phyloP scores from a whole-genome alignment of 148 eudicot genomes.

The Diospyros lotus region DNA sequence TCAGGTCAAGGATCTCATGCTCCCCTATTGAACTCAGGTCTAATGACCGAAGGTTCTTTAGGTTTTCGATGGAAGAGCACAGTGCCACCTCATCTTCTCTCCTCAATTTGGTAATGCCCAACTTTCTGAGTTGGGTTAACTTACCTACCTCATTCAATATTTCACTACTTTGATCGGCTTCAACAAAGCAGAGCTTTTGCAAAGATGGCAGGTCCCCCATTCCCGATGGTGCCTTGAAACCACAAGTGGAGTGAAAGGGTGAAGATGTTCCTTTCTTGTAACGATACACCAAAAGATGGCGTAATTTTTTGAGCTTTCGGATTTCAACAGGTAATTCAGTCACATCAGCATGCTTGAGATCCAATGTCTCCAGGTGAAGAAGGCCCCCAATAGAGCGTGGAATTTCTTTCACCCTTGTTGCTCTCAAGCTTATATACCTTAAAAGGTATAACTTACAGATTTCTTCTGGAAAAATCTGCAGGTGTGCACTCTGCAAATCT shows the following conservation, averaged over 20 bases:
- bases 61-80: background rate
- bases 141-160: background rate
- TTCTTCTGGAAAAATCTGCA: conserved; percentile 4
- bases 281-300: background rate
- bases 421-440: background rate
- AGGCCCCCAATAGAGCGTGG: conserved; percentile 8
- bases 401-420: conserved; percentile 1
- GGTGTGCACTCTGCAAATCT: background rate
- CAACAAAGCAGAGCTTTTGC: background rate
- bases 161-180: background rate
- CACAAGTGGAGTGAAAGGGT: background rate
- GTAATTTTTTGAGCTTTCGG: conserved; percentile 4
- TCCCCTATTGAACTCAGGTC: background rate
- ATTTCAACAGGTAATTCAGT: conserved; percentile 13
- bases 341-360: conserved; percentile 1
- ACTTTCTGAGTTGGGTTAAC: background rate
- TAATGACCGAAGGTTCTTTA: background rate
- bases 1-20: background rate
- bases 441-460: conserved; percentile 4
- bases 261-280: background rate
- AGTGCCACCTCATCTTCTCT: background rate
- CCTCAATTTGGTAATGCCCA: background rate
- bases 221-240: conserved; percentile 1
- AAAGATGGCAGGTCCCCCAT: background rate
- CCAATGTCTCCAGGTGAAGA: conserved; percentile 9